Percentiles rank a stretch among this genome's conserved stretches.
Evolutionary conservation across 2,329 filamentous ascomycete species (phyloP).

Genomic region (Aspergillus eucalypticola): DNA sequence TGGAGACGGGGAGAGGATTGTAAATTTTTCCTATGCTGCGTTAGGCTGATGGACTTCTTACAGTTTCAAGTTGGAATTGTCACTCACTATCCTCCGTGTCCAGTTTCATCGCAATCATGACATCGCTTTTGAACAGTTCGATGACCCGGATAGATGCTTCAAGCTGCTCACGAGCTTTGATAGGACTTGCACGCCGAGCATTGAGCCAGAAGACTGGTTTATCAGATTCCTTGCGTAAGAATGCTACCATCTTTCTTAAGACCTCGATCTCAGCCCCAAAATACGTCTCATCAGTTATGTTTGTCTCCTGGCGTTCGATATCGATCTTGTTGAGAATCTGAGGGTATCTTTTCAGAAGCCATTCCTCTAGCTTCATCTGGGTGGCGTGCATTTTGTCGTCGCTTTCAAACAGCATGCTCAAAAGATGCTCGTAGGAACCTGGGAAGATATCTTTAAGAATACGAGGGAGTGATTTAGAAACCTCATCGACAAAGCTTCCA

Average conservation of each 20-base stretch:
- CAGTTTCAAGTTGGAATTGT: background rate
- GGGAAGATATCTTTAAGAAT: conserved; percentile 17
- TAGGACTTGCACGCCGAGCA: conserved; percentile 9
- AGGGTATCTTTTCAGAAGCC: conserved; percentile 54
- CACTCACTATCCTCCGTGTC: conserved; percentile 21
- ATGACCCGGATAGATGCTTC: conserved; percentile 24
- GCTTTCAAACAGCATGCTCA: conserved; percentile 25
- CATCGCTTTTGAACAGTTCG: conserved; percentile 24
- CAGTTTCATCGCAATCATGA: conserved; percentile 11
- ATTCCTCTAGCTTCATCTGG: conserved; percentile 63
- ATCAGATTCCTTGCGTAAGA: conserved; percentile 20
- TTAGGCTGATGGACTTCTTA: background rate
- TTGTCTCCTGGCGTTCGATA: conserved; percentile 1
- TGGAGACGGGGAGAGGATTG: conserved; percentile 10
- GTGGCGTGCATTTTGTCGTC: conserved; percentile 65
- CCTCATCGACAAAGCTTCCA: conserved; percentile 15
- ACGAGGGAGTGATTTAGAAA: conserved; percentile 11
- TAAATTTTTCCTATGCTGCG: conserved; percentile 18
- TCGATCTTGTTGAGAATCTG: background rate
- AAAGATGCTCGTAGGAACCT: conserved; percentile 27
- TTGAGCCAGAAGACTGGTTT: conserved; percentile 23
- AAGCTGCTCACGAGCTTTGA: conserved; percentile 17
- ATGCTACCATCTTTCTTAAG: conserved; percentile 25
- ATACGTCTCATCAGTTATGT: conserved; percentile 19
- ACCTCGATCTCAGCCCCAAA: conserved; percentile 25